Percentiles rank a stretch among this genome's conserved stretches.
Evolutionary conservation across 805 yeast species (phyloP).

Genomic region (Saccharomycopsis fibuligera): DNA sequence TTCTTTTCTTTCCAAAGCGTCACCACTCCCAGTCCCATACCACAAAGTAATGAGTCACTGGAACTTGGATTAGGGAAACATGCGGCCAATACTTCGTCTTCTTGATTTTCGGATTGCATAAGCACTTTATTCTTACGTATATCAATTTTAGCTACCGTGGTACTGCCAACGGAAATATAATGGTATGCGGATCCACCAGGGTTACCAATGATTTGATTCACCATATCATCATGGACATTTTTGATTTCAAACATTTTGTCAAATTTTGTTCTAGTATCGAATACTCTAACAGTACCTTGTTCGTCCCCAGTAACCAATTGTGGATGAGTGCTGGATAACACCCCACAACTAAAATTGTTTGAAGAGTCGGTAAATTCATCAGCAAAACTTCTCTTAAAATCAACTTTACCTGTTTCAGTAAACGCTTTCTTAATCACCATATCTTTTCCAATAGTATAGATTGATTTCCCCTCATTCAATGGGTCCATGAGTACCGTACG

Average conservation of each 20-base stretch:
- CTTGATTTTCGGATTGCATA: constrained; percentile 78
- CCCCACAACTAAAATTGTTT: constrained; percentile 29
- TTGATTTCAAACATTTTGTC: constrained; percentile 38
- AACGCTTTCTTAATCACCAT: constrained; percentile 69
- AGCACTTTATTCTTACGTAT: constrained; percentile 59
- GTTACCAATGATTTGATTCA: constrained; percentile 68
- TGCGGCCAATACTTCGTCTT: constrained; percentile 81
- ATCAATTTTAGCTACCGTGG: constrained; percentile 74
- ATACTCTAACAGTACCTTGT: constrained; percentile 56
- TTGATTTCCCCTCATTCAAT: constrained; percentile 44
- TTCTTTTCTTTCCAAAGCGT: constrained; percentile 78
- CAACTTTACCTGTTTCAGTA: constrained; percentile 69
- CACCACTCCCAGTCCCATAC: constrained; percentile 86
- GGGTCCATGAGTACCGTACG: constrained; percentile 65
- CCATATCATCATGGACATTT: constrained; percentile 67
- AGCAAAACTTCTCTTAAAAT: constrained; percentile 38
- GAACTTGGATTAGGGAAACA: constrained; percentile 58
- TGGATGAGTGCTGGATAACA: constrained; percentile 31
- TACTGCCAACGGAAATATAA: constrained; percentile 74
- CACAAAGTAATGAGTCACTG: constrained; percentile 64
- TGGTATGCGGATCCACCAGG: constrained; percentile 65
- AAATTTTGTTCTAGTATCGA: constrained; percentile 48
- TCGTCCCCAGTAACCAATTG: constrained; percentile 59
- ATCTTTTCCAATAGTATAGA: constrained; percentile 77
- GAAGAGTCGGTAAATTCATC: constrained; percentile 12